phyloP scores from a whole-genome alignment of 139 green algal genomes.

The Tetraselmis chui region DNA sequence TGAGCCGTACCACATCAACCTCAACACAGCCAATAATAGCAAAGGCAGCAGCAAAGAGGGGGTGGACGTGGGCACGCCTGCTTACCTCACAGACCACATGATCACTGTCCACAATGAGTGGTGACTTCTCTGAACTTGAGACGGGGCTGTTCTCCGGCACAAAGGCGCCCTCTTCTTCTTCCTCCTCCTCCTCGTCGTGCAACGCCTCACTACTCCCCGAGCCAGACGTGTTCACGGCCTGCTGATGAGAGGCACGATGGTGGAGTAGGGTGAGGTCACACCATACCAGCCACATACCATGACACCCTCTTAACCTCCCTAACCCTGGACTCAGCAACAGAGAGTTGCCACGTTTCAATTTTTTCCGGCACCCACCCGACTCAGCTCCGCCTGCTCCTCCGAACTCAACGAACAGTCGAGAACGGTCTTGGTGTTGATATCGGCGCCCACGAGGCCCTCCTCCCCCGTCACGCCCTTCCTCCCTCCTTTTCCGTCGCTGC shows the following conservation, averaged over 20 bases:
- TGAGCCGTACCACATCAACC: neutral
- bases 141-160: neutral
- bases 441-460: neutral
- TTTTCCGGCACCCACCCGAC: neutral
- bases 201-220: neutral
- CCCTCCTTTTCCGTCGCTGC: neutral
- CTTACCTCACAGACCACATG: neutral
- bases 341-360: no score
- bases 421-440: neutral
- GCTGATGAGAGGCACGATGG: neutral
- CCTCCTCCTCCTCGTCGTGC: neutral
- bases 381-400: neutral
- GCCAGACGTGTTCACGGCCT: neutral
- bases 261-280: no score
- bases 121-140: neutral
- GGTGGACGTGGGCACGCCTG: no score
- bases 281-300: no score
- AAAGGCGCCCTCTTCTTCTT: neutral
- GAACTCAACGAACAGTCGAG: neutral
- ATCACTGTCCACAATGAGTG: neutral
- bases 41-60: neutral
- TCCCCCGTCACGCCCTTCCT: neutral
- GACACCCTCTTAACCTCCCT: no score
- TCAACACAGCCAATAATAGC: neutral
- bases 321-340: no score